phyloP scores from a whole-genome alignment of 768 basidiomycete species.

The Lentinula edodes region DNA sequence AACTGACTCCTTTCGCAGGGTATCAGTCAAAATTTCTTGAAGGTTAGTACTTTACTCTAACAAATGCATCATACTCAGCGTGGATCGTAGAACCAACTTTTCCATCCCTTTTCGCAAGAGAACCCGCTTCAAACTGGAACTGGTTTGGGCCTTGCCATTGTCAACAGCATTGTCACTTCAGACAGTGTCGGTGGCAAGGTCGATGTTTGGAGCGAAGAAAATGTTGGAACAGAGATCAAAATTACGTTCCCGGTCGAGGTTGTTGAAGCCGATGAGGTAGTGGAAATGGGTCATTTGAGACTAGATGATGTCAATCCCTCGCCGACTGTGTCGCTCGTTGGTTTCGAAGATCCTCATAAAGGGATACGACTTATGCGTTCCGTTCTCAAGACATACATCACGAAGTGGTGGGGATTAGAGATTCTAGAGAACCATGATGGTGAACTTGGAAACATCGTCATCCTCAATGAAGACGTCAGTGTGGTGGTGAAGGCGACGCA shows the following conservation, averaged over 20 bases:
- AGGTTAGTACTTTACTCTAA: slow-evolving; percentile 37
- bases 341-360: slow-evolving; percentile 59
- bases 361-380: slow-evolving; percentile 65
- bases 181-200: slow-evolving; percentile 86
- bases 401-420: slow-evolving; percentile 73
- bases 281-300: slow-evolving; percentile 42
- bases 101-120: slow-evolving; percentile 97
- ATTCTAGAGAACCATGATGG: slow-evolving; percentile 28
- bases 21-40: slow-evolving; percentile 88
- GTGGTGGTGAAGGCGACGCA: slow-evolving; percentile 53
- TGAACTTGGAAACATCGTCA: slow-evolving; percentile 63
- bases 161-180: slow-evolving; percentile 85
- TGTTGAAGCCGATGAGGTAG: slow-evolving; percentile 33
- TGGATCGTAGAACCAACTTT: slow-evolving; percentile 71
- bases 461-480: slow-evolving; percentile 74
- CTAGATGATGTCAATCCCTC: slow-evolving; percentile 32
- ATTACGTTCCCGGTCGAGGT: slow-evolving; percentile 75
- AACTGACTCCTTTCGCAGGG: slow-evolving; percentile 38
- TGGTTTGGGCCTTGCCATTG: slow-evolving; percentile 91
- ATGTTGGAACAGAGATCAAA: slow-evolving; percentile 86
- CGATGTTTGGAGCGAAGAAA: slow-evolving; percentile 91
- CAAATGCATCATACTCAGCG: background rate
- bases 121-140: slow-evolving; percentile 92
- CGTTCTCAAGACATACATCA: slow-evolving; percentile 61
- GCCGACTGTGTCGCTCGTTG: slow-evolving; percentile 61